phyloP scores from a whole-genome alignment of 208 protist genomes.

The Novymonas esmeraldas region DNA sequence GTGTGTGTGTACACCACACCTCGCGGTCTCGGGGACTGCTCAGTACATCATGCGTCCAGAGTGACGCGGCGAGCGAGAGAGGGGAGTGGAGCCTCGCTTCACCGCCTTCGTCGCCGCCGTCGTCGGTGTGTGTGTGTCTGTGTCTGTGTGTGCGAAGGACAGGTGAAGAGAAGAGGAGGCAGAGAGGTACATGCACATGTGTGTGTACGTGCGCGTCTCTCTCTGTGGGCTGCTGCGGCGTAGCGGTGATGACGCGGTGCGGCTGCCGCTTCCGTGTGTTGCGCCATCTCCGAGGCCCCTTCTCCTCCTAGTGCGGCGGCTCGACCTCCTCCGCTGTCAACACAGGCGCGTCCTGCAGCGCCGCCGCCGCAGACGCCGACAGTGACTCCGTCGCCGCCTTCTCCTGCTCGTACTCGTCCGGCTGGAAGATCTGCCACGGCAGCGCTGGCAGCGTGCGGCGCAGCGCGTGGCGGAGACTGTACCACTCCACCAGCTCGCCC shows the following conservation, averaged over 20 bases:
- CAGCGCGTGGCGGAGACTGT: constrained; percentile 55
- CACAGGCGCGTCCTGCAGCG: no score
- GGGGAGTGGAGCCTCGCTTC: no score
- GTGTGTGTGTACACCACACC: neutral
- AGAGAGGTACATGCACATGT: neutral
- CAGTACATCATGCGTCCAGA: neutral
- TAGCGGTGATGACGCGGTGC: no score
- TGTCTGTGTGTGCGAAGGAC: neutral
- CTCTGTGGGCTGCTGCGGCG: no score
- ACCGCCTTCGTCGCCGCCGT: no score
- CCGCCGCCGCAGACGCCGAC: neutral
- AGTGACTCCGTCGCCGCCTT: neutral
- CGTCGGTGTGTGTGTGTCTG: no score
- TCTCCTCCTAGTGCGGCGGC: neutral
- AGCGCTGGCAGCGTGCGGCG: constrained; percentile 41
- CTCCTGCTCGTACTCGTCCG: constrained; percentile 6
- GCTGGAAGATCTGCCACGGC: constrained; percentile 43
- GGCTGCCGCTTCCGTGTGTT: no score
- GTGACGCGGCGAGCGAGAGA: neutral
- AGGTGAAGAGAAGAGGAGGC: neutral
- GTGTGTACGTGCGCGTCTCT: neutral
- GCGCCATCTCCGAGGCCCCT: neutral
- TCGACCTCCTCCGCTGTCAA: neutral
- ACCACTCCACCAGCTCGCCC: constrained; percentile 67
- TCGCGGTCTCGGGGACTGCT: neutral